These are phyloP conservation scores for Cruciata laevipes DNA, from an alignment of 257 asterid species.

Conservation along the genomic window DNA sequence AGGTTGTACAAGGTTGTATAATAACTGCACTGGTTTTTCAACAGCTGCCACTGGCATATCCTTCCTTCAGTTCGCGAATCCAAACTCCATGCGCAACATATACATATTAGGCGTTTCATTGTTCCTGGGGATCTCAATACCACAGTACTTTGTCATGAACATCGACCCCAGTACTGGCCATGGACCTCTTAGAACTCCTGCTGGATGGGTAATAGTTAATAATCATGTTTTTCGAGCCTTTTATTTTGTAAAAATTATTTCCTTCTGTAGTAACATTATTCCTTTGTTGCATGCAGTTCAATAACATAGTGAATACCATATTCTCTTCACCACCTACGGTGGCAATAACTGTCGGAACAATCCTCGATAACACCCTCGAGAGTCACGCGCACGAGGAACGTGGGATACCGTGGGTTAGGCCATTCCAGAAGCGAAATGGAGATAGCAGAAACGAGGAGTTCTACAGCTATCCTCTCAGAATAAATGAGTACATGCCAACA, in stretches of 20 bases:
- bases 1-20: background rate
- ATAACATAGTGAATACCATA: conserved; percentile 70
- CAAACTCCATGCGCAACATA: conserved; percentile 87
- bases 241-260: background rate
- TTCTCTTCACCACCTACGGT: conserved; percentile 87
- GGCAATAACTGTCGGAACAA: conserved; percentile 56
- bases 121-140: conserved; percentile 76
- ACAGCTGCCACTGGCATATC: conserved; percentile 92
- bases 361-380: conserved; percentile 81
- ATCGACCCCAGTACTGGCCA: conserved; percentile 56
- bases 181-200: conserved; percentile 79
- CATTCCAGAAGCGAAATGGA: conserved; percentile 70
- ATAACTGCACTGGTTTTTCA: conserved; percentile 4
- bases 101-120: conserved; percentile 68
- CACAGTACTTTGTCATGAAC: conserved; percentile 76
- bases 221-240: conserved; percentile 1
- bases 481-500: conserved; percentile 63
- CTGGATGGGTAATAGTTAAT: conserved; percentile 75
- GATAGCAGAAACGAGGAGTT: conserved; percentile 87
- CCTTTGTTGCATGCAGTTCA: conserved; percentile 51
- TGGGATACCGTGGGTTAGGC: conserved; percentile 80
- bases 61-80: conserved; percentile 76
- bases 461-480: conserved; percentile 73
- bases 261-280: background rate
- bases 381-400: conserved; percentile 47